Conservation (phyloP, 768 basidiomycete genomes). For the Holtermanniella nyarrowii region DNA sequence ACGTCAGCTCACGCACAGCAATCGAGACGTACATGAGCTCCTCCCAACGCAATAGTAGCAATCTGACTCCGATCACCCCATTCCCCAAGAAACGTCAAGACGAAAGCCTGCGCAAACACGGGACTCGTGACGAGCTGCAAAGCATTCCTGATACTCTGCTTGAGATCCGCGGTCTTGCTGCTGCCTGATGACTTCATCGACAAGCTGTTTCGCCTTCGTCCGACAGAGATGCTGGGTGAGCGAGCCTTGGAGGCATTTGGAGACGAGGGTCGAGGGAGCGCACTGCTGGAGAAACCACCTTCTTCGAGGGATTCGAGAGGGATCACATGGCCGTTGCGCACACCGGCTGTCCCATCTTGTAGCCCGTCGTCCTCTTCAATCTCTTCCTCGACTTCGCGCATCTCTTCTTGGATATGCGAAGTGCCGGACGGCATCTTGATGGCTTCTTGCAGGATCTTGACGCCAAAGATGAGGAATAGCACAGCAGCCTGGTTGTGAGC, state of each 20-base stretch:
- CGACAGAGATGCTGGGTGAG: neutral
- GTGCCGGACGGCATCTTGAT: slow-evolving; percentile 64
- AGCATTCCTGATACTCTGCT: slow-evolving; percentile 69
- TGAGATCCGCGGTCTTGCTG: slow-evolving; percentile 22
- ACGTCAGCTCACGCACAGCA: too few species aligned
- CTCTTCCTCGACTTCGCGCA: slow-evolving; percentile 92
- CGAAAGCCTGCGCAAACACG: slow-evolving; percentile 88
- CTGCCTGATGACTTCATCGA: neutral
- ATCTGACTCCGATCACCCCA: slow-evolving; percentile 99
- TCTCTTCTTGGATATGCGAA: slow-evolving; percentile 82
- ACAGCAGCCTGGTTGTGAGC: slow-evolving; percentile 53
- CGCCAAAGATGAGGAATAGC: slow-evolving; percentile 83
- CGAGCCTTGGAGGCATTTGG: slow-evolving; percentile 1
- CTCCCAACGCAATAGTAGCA: slow-evolving; percentile 88
- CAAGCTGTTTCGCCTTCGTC: slow-evolving; percentile 14
- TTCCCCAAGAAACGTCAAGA: slow-evolving; percentile 94
- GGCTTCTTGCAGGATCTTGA: slow-evolving; percentile 79
- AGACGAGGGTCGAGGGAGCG: slow-evolving; percentile 3
- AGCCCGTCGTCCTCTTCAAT: slow-evolving; percentile 66
- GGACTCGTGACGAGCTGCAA: slow-evolving; percentile 74
- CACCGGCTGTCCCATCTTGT: slow-evolving; percentile 17
- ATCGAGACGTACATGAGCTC: slow-evolving; percentile 80
- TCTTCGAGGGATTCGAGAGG: slow-evolving; percentile 70
- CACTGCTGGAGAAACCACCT: slow-evolving; percentile 41
- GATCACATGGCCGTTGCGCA: slow-evolving; percentile 44